Percentiles rank a stretch among this genome's conserved stretches.
phyloP scores from a whole-genome alignment of 129 eudicot genomes.

The Ambrosia trifida region DNA sequence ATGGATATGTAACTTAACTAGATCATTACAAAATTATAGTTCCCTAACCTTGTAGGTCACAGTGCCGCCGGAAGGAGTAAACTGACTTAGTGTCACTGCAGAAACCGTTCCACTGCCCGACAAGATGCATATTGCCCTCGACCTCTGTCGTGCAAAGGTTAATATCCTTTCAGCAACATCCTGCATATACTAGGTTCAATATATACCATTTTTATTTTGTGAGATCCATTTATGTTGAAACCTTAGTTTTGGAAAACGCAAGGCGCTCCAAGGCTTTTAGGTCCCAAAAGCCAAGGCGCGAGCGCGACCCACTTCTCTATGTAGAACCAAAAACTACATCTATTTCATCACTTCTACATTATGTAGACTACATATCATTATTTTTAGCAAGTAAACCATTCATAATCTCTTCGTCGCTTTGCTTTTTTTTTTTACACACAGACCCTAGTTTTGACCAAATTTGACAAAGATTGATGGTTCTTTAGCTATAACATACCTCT shows the following conservation, averaged over 20 bases:
- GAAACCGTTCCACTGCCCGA: conserved; percentile 74
- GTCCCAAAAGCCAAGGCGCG: no score
- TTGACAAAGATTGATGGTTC: background rate
- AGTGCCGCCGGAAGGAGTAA: conserved; percentile 47
- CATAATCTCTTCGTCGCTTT: no score
- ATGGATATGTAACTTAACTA: background rate
- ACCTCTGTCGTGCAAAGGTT: conserved; percentile 62
- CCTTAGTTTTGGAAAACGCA: no score
- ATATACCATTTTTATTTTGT: no score
- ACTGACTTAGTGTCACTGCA: conserved; percentile 54
- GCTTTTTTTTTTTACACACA: no score
- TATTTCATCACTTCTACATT: no score
- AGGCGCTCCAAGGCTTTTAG: no score
- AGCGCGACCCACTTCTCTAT: no score
- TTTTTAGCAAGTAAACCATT: no score
- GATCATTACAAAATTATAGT: background rate
- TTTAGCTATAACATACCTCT: conserved; percentile 48
- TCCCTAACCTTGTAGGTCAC: conserved; percentile 65
- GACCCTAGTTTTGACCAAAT: background rate
- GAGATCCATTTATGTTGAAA: no score
- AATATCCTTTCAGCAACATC: conserved; percentile 67
- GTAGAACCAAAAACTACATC: no score
- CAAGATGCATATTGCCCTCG: conserved; percentile 73
- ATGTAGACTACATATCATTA: no score
- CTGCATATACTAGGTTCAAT: conserved; percentile 30